These are phyloP conservation scores for Coemansia reversa DNA, from an alignment of 192 early-diverging fungal species.

Conservation along the genomic window DNA sequence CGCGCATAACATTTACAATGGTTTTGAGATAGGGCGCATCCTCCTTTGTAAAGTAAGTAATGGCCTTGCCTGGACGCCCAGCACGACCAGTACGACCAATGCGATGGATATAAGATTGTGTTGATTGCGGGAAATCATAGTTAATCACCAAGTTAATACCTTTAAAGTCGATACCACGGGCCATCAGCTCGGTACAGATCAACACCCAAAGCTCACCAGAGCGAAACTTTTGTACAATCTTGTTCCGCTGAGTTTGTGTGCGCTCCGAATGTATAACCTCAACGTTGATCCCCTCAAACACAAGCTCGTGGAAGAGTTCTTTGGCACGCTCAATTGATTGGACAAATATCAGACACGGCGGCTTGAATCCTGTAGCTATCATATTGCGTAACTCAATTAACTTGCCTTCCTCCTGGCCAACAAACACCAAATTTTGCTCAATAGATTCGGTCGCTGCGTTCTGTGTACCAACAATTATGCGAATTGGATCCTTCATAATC, in stretches of 20 bases:
- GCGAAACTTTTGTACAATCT: slow-evolving; percentile 85
- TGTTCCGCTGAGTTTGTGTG: slow-evolving; percentile 90
- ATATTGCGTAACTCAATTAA: slow-evolving; percentile 88
- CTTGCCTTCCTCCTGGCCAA: slow-evolving; percentile 93
- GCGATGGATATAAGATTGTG: slow-evolving; percentile 92
- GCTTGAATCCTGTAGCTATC: slow-evolving; percentile 74
- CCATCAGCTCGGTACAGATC: slow-evolving; percentile 95
- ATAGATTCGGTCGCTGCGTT: slow-evolving; percentile 93
- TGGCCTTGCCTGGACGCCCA: slow-evolving; percentile 81
- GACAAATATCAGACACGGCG: slow-evolving; percentile 93
- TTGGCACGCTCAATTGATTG: slow-evolving; percentile 97
- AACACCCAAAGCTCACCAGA: slow-evolving; percentile 91
- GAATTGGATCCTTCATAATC: slow-evolving; percentile 87
- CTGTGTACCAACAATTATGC: slow-evolving; percentile 83
- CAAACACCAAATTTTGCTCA: slow-evolving; percentile 84
- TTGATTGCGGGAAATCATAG: slow-evolving; percentile 95
- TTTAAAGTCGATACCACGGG: slow-evolving; percentile 98
- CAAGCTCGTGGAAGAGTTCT: slow-evolving; percentile 93
- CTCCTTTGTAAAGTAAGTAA: slow-evolving; percentile 95
- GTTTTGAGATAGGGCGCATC: slow-evolving; percentile 86
- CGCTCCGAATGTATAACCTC: slow-evolving; percentile 98
- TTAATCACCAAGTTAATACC: slow-evolving; percentile 97
- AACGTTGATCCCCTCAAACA: slow-evolving; percentile 97
- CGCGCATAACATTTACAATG: slow-evolving; percentile 96
- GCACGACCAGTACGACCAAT: slow-evolving; percentile 99